These are phyloP conservation scores for Eimeria tenella DNA, from an alignment of 169 alveolate species.

Conservation along the genomic window DNA sequence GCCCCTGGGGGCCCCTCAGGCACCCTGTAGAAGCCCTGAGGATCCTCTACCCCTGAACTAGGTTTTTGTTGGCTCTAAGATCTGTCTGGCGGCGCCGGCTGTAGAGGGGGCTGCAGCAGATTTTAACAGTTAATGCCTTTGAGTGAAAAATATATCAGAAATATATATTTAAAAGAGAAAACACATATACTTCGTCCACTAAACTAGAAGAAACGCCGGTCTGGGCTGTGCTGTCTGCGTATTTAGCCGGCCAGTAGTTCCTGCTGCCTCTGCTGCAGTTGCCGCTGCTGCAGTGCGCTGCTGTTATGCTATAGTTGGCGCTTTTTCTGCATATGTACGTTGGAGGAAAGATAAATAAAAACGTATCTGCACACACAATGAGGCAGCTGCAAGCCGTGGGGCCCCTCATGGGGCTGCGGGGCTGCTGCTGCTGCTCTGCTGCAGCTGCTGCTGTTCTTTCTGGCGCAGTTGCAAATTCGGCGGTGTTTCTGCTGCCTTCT, in stretches of 20 bases:
- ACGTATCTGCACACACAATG: not conserved
- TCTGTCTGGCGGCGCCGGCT: not conserved
- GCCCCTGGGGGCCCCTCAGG: not conserved
- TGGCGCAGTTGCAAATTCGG: not conserved
- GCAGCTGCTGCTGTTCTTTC: conserved; percentile 26
- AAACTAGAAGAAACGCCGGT: too few species aligned
- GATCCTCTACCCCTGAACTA: not conserved
- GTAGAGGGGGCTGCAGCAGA: not conserved
- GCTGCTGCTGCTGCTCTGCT: conserved; percentile 31
- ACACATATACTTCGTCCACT: too few species aligned
- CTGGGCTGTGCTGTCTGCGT: too few species aligned
- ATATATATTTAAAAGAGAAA: not conserved
- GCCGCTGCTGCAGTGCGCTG: not conserved
- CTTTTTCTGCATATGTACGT: not conserved
- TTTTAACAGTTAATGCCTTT: not conserved
- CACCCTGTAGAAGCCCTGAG: not conserved
- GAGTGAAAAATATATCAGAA: not conserved
- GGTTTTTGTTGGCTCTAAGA: not conserved
- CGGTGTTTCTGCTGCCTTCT: conserved; percentile 34
- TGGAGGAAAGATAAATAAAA: not conserved
- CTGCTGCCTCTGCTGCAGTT: not conserved
- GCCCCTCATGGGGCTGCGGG: conserved; percentile 45
- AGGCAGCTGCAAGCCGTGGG: conserved; percentile 41
- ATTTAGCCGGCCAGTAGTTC: too few species aligned
- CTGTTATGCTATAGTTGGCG: not conserved